These are phyloP conservation scores for Trichaptum fuscoviolaceum DNA, from an alignment of 768 basidiomycete genomes.

Conservation along the genomic window DNA sequence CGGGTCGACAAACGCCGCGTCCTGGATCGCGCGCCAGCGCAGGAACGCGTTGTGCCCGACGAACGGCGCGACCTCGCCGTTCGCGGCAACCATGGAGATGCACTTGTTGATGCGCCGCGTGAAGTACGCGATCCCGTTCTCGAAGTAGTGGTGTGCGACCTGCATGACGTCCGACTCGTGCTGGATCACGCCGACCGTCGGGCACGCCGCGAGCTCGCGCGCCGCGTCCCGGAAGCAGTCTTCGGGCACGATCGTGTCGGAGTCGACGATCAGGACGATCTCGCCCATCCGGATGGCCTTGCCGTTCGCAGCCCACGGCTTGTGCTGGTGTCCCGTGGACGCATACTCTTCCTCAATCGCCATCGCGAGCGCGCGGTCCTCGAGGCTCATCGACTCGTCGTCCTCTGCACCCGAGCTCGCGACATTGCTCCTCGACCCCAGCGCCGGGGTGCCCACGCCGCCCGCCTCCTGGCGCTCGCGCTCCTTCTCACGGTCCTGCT, in stretches of 20 bases:
- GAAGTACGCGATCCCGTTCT: slow-evolving; percentile 45
- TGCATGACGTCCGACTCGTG: slow-evolving; percentile 38
- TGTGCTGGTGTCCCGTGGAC: slow-evolving; percentile 25
- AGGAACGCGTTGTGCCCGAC: slow-evolving; percentile 50
- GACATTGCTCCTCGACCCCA: slow-evolving; percentile 15
- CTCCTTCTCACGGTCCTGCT: slow-evolving; percentile 8
- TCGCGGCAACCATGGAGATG: slow-evolving; percentile 39
- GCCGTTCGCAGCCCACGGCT: slow-evolving; percentile 32
- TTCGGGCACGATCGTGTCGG: slow-evolving; percentile 45
- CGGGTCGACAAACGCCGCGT: slow-evolving; percentile 46
- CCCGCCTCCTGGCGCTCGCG: slow-evolving; percentile 20
- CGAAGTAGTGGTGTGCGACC: slow-evolving; percentile 35
- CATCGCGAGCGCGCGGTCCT: slow-evolving; percentile 44
- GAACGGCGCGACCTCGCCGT: slow-evolving; percentile 40
- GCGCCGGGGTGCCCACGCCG: slow-evolving; percentile 17
- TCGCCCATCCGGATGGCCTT: slow-evolving; percentile 38
- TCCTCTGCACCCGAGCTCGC: slow-evolving; percentile 17
- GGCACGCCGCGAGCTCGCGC: slow-evolving; percentile 42
- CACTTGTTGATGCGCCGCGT: slow-evolving; percentile 43
- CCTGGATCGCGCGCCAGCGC: slow-evolving; percentile 55
- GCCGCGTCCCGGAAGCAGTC: slow-evolving; percentile 52
- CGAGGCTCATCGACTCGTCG: slow-evolving; percentile 32
- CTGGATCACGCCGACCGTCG: slow-evolving; percentile 47
- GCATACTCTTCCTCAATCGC: slow-evolving; percentile 49
- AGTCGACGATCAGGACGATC: slow-evolving; percentile 45